These are phyloP conservation scores for Chiua virens DNA, from an alignment of 768 basidiomycete genomes.

Conservation along the genomic window DNA sequence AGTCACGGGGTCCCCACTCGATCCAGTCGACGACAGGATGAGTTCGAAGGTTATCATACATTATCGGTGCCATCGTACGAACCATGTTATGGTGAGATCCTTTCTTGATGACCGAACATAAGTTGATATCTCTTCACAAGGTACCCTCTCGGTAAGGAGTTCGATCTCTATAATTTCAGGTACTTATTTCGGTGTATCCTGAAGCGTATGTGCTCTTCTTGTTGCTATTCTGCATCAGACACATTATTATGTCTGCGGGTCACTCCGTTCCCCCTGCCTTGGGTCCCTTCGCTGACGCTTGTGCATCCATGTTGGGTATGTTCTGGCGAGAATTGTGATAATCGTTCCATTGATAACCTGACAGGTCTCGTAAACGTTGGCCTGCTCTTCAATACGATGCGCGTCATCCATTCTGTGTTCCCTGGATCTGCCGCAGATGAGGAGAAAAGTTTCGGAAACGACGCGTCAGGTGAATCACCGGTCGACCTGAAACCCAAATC, in stretches of 20 bases:
- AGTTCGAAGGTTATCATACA: slow-evolving; percentile 51
- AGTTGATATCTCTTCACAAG: slow-evolving; percentile 31
- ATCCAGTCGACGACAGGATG: slow-evolving; percentile 46
- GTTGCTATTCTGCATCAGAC: slow-evolving; percentile 57
- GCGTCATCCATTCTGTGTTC: slow-evolving; percentile 53
- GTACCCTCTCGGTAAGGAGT: slow-evolving; percentile 56
- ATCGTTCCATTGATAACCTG: slow-evolving; percentile 1
- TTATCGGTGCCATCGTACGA: slow-evolving; percentile 63
- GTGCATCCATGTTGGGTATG: slow-evolving; percentile 57
- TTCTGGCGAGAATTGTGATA: neutral
- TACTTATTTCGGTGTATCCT: slow-evolving; percentile 6
- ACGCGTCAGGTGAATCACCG: slow-evolving; percentile 22
- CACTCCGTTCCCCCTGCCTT: slow-evolving; percentile 45
- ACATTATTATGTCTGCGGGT: slow-evolving; percentile 49
- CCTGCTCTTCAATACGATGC: slow-evolving; percentile 69
- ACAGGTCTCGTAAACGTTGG: slow-evolving; percentile 64
- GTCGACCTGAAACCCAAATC: neutral
- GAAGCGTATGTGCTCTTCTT: slow-evolving; percentile 60
- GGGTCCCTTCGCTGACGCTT: slow-evolving; percentile 50
- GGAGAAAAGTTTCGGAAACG: slow-evolving; percentile 24
- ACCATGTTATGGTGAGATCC: slow-evolving; percentile 68
- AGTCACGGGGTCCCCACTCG: slow-evolving; percentile 48
- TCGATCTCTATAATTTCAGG: neutral
- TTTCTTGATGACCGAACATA: slow-evolving; percentile 1
- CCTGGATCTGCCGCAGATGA: slow-evolving; percentile 8